Conservation (phyloP, 2,329 filamentous ascomycete genomes). For the Trichoderma sp. region DNA sequence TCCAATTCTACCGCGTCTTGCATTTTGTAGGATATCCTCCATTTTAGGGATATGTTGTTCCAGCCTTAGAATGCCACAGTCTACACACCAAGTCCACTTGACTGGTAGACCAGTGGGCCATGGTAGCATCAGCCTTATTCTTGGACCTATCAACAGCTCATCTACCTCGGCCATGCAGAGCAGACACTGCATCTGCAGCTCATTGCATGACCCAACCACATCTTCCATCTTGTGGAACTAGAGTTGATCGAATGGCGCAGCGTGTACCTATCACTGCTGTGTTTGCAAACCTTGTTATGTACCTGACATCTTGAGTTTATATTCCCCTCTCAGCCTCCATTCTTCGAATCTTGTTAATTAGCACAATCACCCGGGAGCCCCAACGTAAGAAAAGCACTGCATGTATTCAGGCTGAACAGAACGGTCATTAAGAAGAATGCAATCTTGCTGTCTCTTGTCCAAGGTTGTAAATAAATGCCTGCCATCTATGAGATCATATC, state of each 20-base stretch:
- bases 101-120: background rate
- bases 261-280: background rate
- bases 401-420: background rate
- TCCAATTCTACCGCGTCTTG: background rate
- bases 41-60: background rate
- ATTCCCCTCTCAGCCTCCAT: background rate
- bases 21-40: background rate
- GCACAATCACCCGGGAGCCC: background rate
- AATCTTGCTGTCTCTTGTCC: background rate
- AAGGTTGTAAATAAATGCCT: background rate
- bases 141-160: background rate
- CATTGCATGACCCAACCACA: background rate
- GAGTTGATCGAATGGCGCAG: background rate
- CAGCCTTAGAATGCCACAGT: background rate
- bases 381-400: background rate
- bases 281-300: background rate
- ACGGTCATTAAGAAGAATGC: background rate
- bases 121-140: background rate
- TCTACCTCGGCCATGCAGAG: background rate
- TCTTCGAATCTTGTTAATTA: background rate
- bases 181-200: slow-evolving; percentile 5
- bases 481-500: background rate
- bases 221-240: background rate
- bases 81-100: background rate
- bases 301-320: background rate